phyloP scores from a whole-genome alignment of 2,329 filamentous ascomycete species.

The Sporothrix variecibatus region DNA sequence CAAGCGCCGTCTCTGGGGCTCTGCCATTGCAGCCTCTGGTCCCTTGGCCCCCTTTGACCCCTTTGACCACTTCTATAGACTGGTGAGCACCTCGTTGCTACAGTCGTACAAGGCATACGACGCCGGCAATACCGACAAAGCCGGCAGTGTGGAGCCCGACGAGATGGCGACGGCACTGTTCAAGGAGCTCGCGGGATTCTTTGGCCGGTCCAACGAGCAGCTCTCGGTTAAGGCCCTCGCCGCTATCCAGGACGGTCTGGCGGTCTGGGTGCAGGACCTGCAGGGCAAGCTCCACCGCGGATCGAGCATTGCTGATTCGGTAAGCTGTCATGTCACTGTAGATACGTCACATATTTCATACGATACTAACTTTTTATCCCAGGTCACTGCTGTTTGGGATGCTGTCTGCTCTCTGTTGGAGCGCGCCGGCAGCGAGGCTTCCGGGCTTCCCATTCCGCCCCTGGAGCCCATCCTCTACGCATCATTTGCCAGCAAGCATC shows the following conservation, averaged over 20 bases:
- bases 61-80: conserved; percentile 66
- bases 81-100: conserved; percentile 56
- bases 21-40: conserved; percentile 42
- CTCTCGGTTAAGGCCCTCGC: conserved; percentile 59
- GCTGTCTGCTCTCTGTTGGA: conserved; percentile 47
- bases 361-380: conserved; percentile 22
- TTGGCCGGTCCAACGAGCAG: conserved; percentile 51
- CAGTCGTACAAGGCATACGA: conserved; percentile 51
- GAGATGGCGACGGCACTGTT: conserved; percentile 51
- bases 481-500: conserved; percentile 61
- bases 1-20: conserved; percentile 67
- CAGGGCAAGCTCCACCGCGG: conserved; percentile 46
- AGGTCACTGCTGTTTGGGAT: conserved; percentile 50
- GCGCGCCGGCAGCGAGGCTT: conserved; percentile 39
- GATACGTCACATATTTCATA: background rate
- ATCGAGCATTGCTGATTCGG: conserved; percentile 45
- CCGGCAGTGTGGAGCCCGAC: background rate
- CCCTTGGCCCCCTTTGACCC: conserved; percentile 57
- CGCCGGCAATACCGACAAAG: conserved; percentile 31
- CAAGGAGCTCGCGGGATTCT: conserved; percentile 54
- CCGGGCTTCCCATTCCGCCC: conserved; percentile 50
- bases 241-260: conserved; percentile 63
- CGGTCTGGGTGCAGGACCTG: conserved; percentile 64
- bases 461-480: conserved; percentile 59
- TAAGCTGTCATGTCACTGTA: conserved; percentile 39